Evolutionary conservation across 176 grass and related monocot genomes (phyloP), one percentile per base, ranked within the genome.

Genomic region (Miscanthus lutarioriparius): DNA sequence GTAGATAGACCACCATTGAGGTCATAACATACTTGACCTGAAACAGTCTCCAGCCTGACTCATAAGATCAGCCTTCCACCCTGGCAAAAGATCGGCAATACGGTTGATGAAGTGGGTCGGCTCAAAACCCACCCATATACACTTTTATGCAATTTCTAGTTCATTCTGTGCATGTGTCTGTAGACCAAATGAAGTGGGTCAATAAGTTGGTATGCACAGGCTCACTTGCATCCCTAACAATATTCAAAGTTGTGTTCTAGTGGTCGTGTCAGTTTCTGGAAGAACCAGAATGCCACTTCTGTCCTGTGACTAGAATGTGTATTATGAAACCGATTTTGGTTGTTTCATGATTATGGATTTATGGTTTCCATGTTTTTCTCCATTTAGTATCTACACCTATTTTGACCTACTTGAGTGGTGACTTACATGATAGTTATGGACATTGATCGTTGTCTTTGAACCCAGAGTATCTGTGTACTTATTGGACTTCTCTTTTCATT

Each of bases 361-460:
- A 25, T 48, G 38, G 14, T 83, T 79, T 79, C 5, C 63, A 30
- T 85, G 7, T 37, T 72, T 87, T 77, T 38, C 37, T 40, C 10
- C 61, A 39, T 84, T 80, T 80, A 64, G 22, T 64, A 28, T 64
- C 25, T 64, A 80, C 27, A 59, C 36, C 78, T 73, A 39, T 68
- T 32, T 56, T 78, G 23, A 59, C 20, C 4, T 41, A 61, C 22
- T 82, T 28, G 58, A 79, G 7, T 77, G 32, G 47, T 90, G 19
- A 44, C 64, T 45, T 66, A 45, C 25, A 40, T 83, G 28, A 80
- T 19, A 68, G 67, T 43, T 75, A 39, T 62, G n/a, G 75, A 54
- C 39, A 76, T 86, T 53, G 61, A 20, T 72, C 61, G 27, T 79
- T 79, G 37, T 59, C 62, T 83, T 83, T 58, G 27, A 51, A 78